Evolutionary conservation across 129 eudicot species (phyloP).

Genomic region (Apium graveolens): DNA sequence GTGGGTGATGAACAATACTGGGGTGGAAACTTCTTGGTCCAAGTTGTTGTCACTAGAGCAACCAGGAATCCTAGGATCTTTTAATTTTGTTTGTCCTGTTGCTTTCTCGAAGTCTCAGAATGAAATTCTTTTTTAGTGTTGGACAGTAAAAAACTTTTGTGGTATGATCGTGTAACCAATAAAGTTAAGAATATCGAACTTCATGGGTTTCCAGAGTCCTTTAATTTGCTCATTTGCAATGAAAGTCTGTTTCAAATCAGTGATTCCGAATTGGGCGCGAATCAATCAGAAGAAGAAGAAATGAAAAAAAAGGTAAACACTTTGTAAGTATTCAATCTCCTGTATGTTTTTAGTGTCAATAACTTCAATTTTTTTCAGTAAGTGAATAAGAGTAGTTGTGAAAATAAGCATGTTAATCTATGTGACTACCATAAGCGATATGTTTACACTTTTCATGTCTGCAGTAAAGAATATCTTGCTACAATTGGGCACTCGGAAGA

Average conservation of each 20-base stretch:
- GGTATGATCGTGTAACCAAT: not conserved
- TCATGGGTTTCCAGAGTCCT: not conserved
- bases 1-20: not conserved
- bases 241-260: conserved; percentile 41
- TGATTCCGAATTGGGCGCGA: too few species aligned
- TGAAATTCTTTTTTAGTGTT: not conserved
- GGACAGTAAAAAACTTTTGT: not conserved
- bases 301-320: too few species aligned
- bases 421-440: too few species aligned
- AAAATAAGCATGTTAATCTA: too few species aligned
- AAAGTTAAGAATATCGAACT: not conserved
- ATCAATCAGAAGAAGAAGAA: too few species aligned
- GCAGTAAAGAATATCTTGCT: too few species aligned
- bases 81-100: not conserved
- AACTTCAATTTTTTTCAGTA: too few species aligned
- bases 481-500: too few species aligned
- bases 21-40: not conserved
- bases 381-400: too few species aligned
- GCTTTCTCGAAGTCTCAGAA: not conserved
- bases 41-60: not conserved
- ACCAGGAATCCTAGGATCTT: not conserved
- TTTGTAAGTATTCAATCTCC: too few species aligned
- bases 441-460: too few species aligned
- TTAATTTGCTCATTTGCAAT: conserved; percentile 50
- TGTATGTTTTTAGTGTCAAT: too few species aligned